Evolutionary conservation across 148 eudicot species (phyloP), one percentile per base, ranked within the genome.

Genomic region (Pharnaceum exiguum): DNA sequence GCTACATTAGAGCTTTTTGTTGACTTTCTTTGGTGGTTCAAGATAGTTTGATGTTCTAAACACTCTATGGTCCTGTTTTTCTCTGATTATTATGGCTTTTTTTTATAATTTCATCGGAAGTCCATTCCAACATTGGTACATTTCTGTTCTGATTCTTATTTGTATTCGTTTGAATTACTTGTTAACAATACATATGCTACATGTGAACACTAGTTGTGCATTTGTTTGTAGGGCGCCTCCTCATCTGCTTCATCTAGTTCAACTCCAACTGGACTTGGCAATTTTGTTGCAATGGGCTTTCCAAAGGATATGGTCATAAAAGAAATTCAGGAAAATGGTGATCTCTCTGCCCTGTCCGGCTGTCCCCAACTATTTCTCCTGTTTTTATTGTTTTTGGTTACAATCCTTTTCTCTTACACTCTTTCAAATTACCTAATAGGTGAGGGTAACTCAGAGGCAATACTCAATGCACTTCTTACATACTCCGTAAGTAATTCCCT

Each of bases 311-410:
- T 46, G 47, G 70, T 66, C 16, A 15, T 38, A 12, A 38, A 10
- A 57, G 63, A 62, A 21, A 46, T 66, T 30, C 27, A 56, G 23
- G 70, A 66, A 26, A 66, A 56, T 10, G 70, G 70, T 65, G n/a
- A n/a, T 27, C 26, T 33, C n/a, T n/a, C n/a, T n/a, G n/a, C n/a
- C n/a, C n/a, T n/a, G n/a, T n/a, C n/a, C n/a, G n/a, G 10, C 2
- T 3, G 11, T 16, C 16, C 17, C 7, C 16, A n/a, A n/a, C n/a
- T n/a, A n/a, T n/a, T 27, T 17, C 1, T 4, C 49, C 1, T 35
- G n/a, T 45, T 51, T 9, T 15, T 1, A 13, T 23, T 57, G 5
- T 13, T 32, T 1, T 17, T 7, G 28, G n/a, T n/a, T n/a, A n/a
- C n/a, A n/a, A n/a, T n/a, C n/a, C n/a, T n/a, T n/a, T n/a, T n/a